Conservation (phyloP, 257 asterid genomes). For the Anisodus tanguticus region DNA sequence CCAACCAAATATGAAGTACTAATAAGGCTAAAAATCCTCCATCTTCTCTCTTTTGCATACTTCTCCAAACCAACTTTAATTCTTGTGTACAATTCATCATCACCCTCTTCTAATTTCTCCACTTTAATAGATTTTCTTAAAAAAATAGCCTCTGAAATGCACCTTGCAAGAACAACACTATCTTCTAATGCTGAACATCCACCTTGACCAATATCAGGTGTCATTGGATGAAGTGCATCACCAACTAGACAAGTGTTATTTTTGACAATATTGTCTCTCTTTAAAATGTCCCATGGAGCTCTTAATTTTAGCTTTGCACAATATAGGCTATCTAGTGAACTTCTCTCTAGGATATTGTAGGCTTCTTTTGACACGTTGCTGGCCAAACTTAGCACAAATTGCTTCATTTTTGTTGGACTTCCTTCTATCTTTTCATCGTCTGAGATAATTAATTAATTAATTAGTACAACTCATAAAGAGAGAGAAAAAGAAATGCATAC, state of each 20-base stretch:
- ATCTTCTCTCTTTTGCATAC: slow-evolving; percentile 64
- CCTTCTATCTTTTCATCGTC: slow-evolving; percentile 48
- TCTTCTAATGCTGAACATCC: slow-evolving; percentile 79
- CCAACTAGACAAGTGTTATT: slow-evolving; percentile 62
- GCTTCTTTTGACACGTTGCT: slow-evolving; percentile 28
- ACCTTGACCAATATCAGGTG: slow-evolving; percentile 83
- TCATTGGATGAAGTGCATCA: slow-evolving; percentile 85
- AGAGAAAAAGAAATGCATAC: not conserved
- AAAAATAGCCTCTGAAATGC: slow-evolving; percentile 50
- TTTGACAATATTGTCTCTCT: slow-evolving; percentile 44
- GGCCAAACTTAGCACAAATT: slow-evolving; percentile 51
- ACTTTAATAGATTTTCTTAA: not conserved
- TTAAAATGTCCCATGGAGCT: slow-evolving; percentile 59
- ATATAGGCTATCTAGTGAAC: slow-evolving; percentile 50
- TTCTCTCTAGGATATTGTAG: slow-evolving; percentile 47
- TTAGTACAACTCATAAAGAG: not conserved
- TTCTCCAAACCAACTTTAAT: slow-evolving; percentile 50
- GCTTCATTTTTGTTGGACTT: slow-evolving; percentile 64
- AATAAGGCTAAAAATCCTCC: slow-evolving; percentile 71
- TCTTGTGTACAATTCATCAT: slow-evolving; percentile 23
- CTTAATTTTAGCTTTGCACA: slow-evolving; percentile 50
- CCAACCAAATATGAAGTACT: slow-evolving; percentile 61
- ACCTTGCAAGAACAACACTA: slow-evolving; percentile 62
- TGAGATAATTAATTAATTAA: slow-evolving; percentile 16
- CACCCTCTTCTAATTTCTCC: slow-evolving; percentile 9